Percentiles rank a stretch among this genome's conserved stretches.
Evolutionary conservation across 768 basidiomycete genomes (phyloP).

Genomic region (Lyophyllum shimeji): DNA sequence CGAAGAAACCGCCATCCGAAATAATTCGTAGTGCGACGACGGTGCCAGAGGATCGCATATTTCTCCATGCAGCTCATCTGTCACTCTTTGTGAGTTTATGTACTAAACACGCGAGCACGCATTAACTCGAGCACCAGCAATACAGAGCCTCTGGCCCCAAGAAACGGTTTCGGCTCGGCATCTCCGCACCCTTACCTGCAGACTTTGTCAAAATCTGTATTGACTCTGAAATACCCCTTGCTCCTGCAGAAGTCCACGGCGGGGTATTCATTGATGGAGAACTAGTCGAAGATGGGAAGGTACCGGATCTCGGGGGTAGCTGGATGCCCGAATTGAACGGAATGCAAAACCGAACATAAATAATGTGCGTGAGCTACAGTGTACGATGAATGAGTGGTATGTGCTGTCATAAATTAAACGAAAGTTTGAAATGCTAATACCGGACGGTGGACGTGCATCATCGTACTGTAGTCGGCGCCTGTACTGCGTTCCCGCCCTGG

Average conservation of each 20-base stretch:
- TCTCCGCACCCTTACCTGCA: slow-evolving; percentile 57
- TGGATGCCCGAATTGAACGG: slow-evolving; percentile 19
- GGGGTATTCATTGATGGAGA: slow-evolving; percentile 48
- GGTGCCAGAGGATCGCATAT: slow-evolving; percentile 49
- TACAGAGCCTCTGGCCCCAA: slow-evolving; percentile 42
- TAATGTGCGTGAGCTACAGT: slow-evolving; percentile 8
- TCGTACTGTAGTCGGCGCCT: slow-evolving; percentile 13
- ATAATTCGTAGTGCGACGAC: slow-evolving; percentile 22
- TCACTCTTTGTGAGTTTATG: slow-evolving; percentile 49
- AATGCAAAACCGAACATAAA: neutral
- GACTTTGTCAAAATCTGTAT: slow-evolving; percentile 55
- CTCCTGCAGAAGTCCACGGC: slow-evolving; percentile 35
- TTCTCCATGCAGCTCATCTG: slow-evolving; percentile 59
- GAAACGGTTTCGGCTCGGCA: slow-evolving; percentile 50
- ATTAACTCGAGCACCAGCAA: slow-evolving; percentile 34
- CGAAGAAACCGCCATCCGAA: slow-evolving; percentile 30
- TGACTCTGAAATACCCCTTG: slow-evolving; percentile 42
- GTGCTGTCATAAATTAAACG: slow-evolving; percentile 5
- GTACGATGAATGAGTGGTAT: slow-evolving; percentile 3
- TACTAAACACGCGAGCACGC: neutral
- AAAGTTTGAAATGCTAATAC: neutral
- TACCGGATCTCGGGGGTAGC: slow-evolving; percentile 38
- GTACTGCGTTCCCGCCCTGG: slow-evolving; percentile 6
- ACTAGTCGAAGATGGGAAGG: slow-evolving; percentile 27
- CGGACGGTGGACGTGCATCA: neutral